Evolutionary conservation across 1,139 yeast genomes (phyloP).

Genomic region (Lodderomyces jiufengensis): DNA sequence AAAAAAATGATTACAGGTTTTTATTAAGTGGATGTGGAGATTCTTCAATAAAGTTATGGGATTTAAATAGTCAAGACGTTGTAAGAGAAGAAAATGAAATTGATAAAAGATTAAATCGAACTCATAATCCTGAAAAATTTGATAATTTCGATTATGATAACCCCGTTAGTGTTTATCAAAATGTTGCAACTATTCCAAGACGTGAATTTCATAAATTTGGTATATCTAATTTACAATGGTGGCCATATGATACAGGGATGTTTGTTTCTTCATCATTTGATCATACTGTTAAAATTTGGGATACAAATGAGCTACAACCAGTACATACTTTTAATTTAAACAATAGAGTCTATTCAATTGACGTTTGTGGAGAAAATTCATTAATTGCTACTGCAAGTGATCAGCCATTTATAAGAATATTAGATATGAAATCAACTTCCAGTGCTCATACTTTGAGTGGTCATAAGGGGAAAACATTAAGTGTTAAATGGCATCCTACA

Average conservation of each 20-base stretch:
- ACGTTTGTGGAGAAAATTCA: constrained; percentile 43
- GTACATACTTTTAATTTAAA: constrained; percentile 63
- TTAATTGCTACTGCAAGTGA: constrained; percentile 70
- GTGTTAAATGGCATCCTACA: constrained; percentile 78
- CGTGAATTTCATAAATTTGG: constrained; percentile 67
- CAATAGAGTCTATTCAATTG: constrained; percentile 52
- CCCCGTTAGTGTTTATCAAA: constrained; percentile 21
- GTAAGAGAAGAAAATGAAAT: constrained; percentile 16
- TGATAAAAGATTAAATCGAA: constrained; percentile 7
- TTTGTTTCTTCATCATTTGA: constrained; percentile 83
- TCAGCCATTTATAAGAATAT: constrained; percentile 62
- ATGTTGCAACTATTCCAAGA: constrained; percentile 47
- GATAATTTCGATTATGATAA: constrained; percentile 26
- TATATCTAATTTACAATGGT: constrained; percentile 75
- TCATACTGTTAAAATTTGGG: constrained; percentile 77
- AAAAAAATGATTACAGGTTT: constrained; percentile 44
- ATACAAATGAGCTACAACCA: constrained; percentile 57
- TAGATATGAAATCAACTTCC: constrained; percentile 71
- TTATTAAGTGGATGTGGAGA: constrained; percentile 77
- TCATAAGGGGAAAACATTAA: constrained; percentile 59
- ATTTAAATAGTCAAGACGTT: constrained; percentile 22
- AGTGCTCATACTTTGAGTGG: constrained; percentile 68
- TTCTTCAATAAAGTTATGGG: constrained; percentile 67
- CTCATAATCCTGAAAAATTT: constrained; percentile 9
- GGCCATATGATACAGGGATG: constrained; percentile 87